Base-by-base conservation (phyloP, 1,284 basidiomycete species). In the Microbotryum silenes-acaulis region DNA sequence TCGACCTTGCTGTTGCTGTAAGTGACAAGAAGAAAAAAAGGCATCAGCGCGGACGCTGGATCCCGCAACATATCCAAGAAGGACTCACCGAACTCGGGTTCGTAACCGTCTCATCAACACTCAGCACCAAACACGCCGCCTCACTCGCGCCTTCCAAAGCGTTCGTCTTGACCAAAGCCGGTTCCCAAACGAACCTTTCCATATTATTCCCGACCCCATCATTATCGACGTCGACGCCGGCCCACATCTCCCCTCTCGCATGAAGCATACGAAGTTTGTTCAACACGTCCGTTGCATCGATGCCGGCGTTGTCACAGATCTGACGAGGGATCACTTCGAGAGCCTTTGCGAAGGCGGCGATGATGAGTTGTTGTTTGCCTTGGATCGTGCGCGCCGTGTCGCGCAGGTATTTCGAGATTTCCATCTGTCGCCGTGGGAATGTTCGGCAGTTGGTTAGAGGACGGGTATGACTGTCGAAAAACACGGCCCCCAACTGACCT, bases 181-280 rank as follows among this genome's bases (percentile, higher is more conserved):
- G 94, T 75, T 98, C 96, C 94, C 96, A 98, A 9, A 99, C 93
- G 74, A 97, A 98, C 55, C 88, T 67, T 63, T 91, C 88, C 86
- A 97, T 88, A 77, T 97, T 97, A 78, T 98, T 86, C 58, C 89
- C 85, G 27, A 97, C 90, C 20, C 90, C 88, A 54, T 93, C 89
- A 12, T 87, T 86, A 64, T 98, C 92, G 37, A 99, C 91, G 72
- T 97, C 93, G 27, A 98, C 91, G 65, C 96, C 96, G 50, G 84
- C 87, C 93, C 93, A 97, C 61, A 81, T 84, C 57, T 81, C 78
- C 51, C 89, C 91, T 63, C 85, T 84, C 0, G 91, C 91, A 74
- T 98, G 94, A 72, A 88, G 86, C 91, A 97, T 97, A 62, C 96
- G 86, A 60, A 99, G 82, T 76, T 97, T 92, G 80, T 98, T 98